phyloP scores from a whole-genome alignment of 148 eudicot genomes.

The Vaccinium darrowii region DNA sequence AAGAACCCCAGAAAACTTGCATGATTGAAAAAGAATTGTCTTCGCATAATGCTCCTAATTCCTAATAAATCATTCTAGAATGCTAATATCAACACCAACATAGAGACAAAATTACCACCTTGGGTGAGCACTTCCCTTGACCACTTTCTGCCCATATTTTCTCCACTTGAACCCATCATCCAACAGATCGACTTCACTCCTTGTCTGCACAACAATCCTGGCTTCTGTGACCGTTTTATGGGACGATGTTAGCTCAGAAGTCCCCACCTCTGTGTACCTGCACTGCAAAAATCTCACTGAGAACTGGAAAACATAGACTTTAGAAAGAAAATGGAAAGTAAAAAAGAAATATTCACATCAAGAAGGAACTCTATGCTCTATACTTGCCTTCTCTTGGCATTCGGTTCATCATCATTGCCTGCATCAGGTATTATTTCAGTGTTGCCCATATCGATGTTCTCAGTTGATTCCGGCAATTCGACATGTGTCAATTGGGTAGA shows the following conservation, averaged over 20 bases:
- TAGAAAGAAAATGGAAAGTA: not conserved
- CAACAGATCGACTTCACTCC: conserved; percentile 87
- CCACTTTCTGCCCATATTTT: conserved; percentile 96
- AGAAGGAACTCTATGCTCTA: not conserved
- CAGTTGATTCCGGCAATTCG: conserved; percentile 38
- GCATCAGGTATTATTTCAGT: conserved; percentile 26
- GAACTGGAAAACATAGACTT: not conserved
- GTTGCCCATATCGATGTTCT: conserved; percentile 43
- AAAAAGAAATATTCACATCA: not conserved
- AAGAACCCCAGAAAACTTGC: not conserved
- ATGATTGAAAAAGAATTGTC: not conserved
- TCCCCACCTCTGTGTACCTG: conserved; percentile 52
- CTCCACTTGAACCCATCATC: conserved; percentile 98
- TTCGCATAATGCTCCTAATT: no score
- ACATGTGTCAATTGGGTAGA: conserved; percentile 36
- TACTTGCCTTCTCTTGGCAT: conserved; percentile 65
- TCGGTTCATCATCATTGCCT: conserved; percentile 43
- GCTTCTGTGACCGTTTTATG: conserved; percentile 67
- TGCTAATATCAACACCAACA: conserved; percentile 10
- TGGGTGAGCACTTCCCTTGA: conserved; percentile 89
- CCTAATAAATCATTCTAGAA: not conserved
- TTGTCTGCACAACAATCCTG: conserved; percentile 83
- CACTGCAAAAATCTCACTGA: conserved; percentile 17
- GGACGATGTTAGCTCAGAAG: conserved; percentile 31
- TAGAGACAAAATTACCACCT: conserved; percentile 40